Conservation (phyloP, 495 filamentous ascomycete species). For the Penicillium cinerascens region DNA sequence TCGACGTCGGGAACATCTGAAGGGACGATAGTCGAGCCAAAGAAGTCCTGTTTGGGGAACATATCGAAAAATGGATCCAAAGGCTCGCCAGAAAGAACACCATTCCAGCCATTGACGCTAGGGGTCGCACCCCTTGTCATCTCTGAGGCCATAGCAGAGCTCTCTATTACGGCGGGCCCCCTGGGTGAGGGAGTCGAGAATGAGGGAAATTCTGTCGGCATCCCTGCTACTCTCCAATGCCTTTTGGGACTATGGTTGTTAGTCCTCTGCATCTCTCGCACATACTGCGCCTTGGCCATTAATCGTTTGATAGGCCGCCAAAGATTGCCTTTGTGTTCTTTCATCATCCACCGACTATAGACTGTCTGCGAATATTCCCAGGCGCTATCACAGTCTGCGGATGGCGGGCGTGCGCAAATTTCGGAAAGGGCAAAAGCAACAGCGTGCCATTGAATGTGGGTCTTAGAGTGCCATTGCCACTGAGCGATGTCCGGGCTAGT, state of each 20-base stretch:
- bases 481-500: constrained; percentile 56
- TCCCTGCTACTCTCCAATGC: background rate
- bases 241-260: background rate
- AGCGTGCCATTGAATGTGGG: constrained; percentile 80
- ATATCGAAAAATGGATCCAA: no score
- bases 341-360: constrained; percentile 4
- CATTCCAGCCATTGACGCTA: no score
- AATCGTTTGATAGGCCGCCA: constrained; percentile 8
- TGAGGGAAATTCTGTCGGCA: background rate
- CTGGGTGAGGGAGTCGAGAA: no score
- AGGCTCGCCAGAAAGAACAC: no score
- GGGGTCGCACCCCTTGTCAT: no score
- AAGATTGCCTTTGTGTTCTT: constrained; percentile 5
- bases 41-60: no score
- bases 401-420: constrained; percentile 16
- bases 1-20: no score
- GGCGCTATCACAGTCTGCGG: constrained; percentile 3
- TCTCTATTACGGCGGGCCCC: no score
- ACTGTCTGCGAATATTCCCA: constrained; percentile 9
- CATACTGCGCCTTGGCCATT: constrained; percentile 6
- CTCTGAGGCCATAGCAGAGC: no score
- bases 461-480: constrained; percentile 80
- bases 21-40: no score
- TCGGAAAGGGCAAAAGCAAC: constrained; percentile 60
- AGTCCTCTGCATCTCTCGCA: constrained; percentile 4